Evolutionary conservation across 495 filamentous ascomycete species (phyloP), one percentile per base, ranked within the genome.

Genomic region (Lineolata rhizophorae): DNA sequence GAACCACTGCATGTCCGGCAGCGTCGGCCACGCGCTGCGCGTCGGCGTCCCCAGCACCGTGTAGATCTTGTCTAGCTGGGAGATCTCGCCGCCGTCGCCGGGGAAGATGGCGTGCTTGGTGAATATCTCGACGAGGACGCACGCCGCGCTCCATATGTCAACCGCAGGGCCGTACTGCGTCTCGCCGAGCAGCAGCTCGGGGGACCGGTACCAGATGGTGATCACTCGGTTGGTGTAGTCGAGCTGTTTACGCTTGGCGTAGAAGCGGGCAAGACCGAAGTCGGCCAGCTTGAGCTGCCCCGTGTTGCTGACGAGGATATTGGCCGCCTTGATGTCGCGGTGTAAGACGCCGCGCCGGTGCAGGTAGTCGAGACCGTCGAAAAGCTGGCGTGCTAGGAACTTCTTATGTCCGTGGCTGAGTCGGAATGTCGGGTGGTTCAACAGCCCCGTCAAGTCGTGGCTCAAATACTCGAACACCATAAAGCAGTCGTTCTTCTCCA

Each of bases 391-490:
- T 2, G 82, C 79, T 11, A 99, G 65, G 48, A 95, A 72, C 50
- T 99, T 99, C 50, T 91, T 93, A 41, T 94, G 82, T 0, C 74
- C 64, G 6, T 70, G 58, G 9, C 85, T 77, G 10, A 99, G 68
- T 29, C 75, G 73, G 50, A 90, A 95, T 4, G 73, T 78, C 3
- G 90, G 90, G 47, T 99, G 90, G 43, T 95, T 95, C 37, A 97
- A 72, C 11, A 81, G 54, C 13, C 75, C 75, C 1, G 78, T 85
- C 20, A 85, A 58, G 50, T 99, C 90, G 48, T 99, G 90, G 12
- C 85, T 85, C 18, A 94, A 68, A 48, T 99, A 99, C 48, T 99
- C 90, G 40, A 99, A 99, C 5, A 99, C 90, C 90, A 99, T 99
- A 55, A 87, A 95, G 52, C 90, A 99, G 50, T 95, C 85, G 47